Conservation (phyloP, 2,329 filamentous ascomycete genomes). For the Colletotrichum neosansevieriae region DNA sequence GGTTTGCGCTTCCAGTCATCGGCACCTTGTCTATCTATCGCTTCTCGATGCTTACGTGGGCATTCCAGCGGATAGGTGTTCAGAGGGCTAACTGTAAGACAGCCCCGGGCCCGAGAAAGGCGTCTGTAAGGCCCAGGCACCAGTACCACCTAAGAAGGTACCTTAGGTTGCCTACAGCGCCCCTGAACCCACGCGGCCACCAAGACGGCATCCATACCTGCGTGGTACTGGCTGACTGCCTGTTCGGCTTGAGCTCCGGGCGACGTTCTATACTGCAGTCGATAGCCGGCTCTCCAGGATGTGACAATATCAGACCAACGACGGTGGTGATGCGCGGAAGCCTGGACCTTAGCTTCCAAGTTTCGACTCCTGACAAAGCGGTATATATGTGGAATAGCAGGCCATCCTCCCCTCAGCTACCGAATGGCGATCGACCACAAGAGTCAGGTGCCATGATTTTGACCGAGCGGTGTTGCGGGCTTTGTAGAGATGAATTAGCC, state of each 20-base stretch:
- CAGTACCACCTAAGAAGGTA: too few species aligned
- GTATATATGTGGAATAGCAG: not conserved
- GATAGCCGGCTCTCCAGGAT: conserved; percentile 14
- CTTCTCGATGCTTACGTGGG: not conserved
- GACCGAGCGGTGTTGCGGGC: conserved; percentile 15
- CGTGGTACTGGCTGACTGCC: not conserved
- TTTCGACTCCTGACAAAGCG: not conserved
- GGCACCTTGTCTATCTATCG: too few species aligned
- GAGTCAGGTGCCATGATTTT: conserved; percentile 24
- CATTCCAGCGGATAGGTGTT: too few species aligned
- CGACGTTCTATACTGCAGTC: not conserved
- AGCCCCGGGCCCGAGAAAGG: too few species aligned
- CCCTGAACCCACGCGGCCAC: not conserved
- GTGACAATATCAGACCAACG: conserved; percentile 18
- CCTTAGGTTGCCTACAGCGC: not conserved
- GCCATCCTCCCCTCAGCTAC: conserved; percentile 3
- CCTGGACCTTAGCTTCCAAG: not conserved
- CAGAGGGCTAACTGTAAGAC: too few species aligned
- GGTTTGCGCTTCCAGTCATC: too few species aligned
- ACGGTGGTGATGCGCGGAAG: not conserved
- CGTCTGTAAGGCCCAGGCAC: too few species aligned
- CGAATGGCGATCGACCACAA: conserved; percentile 29
- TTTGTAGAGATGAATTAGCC: not conserved
- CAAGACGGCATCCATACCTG: too few species aligned
- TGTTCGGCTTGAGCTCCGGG: conserved; percentile 9